Evolutionary conservation across 2,329 filamentous ascomycete species (phyloP).

Genomic region (Helicocarpus griseus): DNA sequence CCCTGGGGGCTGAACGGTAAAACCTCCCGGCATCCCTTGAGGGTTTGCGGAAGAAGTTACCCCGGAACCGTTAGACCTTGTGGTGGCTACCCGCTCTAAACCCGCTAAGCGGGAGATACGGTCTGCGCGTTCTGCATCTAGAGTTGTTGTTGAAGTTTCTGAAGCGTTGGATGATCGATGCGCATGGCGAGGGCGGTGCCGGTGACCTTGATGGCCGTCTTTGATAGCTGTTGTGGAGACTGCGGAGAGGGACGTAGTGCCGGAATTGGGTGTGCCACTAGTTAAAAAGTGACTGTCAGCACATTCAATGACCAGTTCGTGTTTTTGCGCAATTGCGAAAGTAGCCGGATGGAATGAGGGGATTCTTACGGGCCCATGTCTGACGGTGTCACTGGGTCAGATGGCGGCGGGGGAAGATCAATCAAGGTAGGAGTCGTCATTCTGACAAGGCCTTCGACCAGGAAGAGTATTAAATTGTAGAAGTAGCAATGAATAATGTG

Average conservation of each 20-base stretch:
- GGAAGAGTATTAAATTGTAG: not conserved
- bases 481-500: not conserved
- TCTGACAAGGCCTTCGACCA: not conserved
- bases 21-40: not conserved
- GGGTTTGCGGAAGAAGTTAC: not conserved
- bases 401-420: slow-evolving; percentile 72
- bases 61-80: slow-evolving; percentile 40
- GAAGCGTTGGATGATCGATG: slow-evolving; percentile 48
- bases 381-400: slow-evolving; percentile 74
- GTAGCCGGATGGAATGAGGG: slow-evolving; percentile 8
- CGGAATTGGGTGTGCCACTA: slow-evolving; percentile 86
- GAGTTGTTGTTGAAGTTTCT: slow-evolving; percentile 57
- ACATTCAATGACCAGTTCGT: not conserved
- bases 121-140: slow-evolving; percentile 86
- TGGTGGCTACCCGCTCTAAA: slow-evolving; percentile 77
- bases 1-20: slow-evolving; percentile 27
- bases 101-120: slow-evolving; percentile 90
- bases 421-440: slow-evolving; percentile 50
- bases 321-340: not conserved
- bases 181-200: slow-evolving; percentile 47
- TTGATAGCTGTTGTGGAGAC: slow-evolving; percentile 93
- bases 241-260: slow-evolving; percentile 81
- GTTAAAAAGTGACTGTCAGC: slow-evolving; percentile 11
- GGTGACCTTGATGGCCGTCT: slow-evolving; percentile 81
- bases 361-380: slow-evolving; percentile 69